These are phyloP conservation scores for Telfairia occidentalis DNA, from an alignment of 331 rosid genomes.

Conservation along the genomic window DNA sequence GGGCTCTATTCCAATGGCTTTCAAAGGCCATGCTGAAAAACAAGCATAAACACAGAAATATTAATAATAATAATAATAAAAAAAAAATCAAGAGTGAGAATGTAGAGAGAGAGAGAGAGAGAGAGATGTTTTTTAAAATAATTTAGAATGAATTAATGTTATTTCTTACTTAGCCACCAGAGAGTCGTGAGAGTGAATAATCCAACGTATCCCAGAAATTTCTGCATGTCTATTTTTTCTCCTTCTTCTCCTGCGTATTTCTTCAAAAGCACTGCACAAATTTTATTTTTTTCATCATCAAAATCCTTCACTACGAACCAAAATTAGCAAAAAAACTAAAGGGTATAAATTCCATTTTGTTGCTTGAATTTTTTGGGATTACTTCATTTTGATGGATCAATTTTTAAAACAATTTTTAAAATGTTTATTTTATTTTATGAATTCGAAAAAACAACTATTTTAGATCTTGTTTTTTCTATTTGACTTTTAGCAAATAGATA, in stretches of 20 bases:
- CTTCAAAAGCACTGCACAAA: slow-evolving; percentile 9
- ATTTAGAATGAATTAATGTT: background rate
- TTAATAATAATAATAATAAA: background rate
- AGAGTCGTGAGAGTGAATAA: slow-evolving; percentile 13
- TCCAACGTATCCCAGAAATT: slow-evolving; percentile 11
- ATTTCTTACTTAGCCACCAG: slow-evolving; percentile 18
- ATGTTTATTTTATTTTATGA: no score
- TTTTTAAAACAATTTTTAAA: no score
- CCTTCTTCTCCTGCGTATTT: slow-evolving; percentile 17
- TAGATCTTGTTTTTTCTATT: no score
- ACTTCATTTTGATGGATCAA: no score
- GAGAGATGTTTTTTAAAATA: background rate
- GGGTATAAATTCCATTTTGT: no score
- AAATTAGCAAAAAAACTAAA: no score
- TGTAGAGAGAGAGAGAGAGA: background rate
- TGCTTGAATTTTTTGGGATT: no score
- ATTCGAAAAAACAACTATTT: no score
- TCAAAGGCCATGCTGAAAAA: slow-evolving; percentile 15
- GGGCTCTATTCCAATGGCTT: slow-evolving; percentile 16
- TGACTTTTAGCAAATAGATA: no score
- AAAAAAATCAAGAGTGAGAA: background rate
- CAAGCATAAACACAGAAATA: background rate
- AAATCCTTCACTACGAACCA: background rate
- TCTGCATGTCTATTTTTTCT: slow-evolving; percentile 17
- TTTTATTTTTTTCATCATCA: background rate